Conservation (phyloP, 1,284 basidiomycete genomes). For the Sparassis latifolia region DNA sequence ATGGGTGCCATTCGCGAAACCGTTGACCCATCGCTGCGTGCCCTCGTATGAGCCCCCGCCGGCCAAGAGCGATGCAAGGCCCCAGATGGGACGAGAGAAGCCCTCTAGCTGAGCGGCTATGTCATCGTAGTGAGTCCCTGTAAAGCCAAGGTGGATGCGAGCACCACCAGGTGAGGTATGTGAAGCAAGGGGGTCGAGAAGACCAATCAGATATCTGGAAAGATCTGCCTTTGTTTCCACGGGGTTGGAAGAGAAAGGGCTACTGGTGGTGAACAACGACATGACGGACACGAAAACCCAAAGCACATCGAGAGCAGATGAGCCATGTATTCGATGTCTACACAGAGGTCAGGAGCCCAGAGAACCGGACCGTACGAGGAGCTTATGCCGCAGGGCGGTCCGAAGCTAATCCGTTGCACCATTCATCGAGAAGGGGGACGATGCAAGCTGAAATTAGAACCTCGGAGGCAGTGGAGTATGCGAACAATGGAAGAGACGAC, state of each 20-base stretch:
- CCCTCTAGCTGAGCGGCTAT: slow-evolving; percentile 70
- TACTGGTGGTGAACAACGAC: slow-evolving; percentile 23
- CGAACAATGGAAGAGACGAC: too few species aligned
- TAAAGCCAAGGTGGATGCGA: slow-evolving; percentile 63
- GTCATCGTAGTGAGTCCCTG: slow-evolving; percentile 73
- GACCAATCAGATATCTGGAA: slow-evolving; percentile 42
- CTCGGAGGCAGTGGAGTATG: too few species aligned
- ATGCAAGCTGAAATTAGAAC: not conserved
- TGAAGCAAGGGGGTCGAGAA: slow-evolving; percentile 60
- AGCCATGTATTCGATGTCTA: not conserved
- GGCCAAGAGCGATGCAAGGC: slow-evolving; percentile 57
- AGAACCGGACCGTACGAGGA: slow-evolving; percentile 10
- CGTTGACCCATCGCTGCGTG: slow-evolving; percentile 54
- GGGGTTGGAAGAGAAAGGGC: slow-evolving; percentile 50
- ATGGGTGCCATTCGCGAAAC: slow-evolving; percentile 62
- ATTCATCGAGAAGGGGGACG: not conserved
- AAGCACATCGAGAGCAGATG: too few species aligned
- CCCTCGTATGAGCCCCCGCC: slow-evolving; percentile 56
- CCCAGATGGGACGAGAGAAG: slow-evolving; percentile 75
- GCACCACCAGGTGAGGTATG: slow-evolving; percentile 73
- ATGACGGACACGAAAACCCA: slow-evolving; percentile 7
- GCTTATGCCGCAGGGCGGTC: slow-evolving; percentile 8
- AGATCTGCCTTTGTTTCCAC: slow-evolving; percentile 56
- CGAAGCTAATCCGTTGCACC: slow-evolving; percentile 12
- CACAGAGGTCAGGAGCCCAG: slow-evolving; percentile 14